phyloP scores from a whole-genome alignment of 2,329 filamentous ascomycete genomes.

The Dothistroma pini region DNA sequence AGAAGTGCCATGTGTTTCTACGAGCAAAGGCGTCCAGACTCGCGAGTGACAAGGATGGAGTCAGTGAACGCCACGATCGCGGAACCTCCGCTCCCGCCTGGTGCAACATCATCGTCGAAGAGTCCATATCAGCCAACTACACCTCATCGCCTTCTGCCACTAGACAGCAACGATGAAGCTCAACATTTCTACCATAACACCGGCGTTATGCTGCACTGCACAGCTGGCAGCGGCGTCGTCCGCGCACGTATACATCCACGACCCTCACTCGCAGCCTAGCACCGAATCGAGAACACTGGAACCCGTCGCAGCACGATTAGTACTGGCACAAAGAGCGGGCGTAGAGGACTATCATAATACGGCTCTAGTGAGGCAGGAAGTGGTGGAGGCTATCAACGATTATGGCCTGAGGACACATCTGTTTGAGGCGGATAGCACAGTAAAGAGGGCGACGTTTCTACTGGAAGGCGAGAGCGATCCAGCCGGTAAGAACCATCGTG shows the following conservation, averaged over 20 bases:
- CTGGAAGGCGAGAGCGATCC: conserved; percentile 24
- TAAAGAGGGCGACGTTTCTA: conserved; percentile 26
- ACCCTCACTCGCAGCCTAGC: conserved; percentile 27
- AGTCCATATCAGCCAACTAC: conserved; percentile 5
- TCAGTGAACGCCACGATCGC: not conserved
- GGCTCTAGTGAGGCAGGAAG: conserved; percentile 38
- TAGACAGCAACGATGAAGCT: conserved; percentile 43
- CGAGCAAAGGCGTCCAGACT: conserved; percentile 12
- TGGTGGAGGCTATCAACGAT: conserved; percentile 46
- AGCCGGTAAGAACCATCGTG: conserved; percentile 13
- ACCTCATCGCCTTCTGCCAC: conserved; percentile 4
- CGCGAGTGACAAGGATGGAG: not conserved
- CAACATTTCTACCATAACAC: conserved; percentile 38
- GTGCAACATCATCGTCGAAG: not conserved
- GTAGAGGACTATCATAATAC: conserved; percentile 48
- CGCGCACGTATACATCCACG: conserved; percentile 39
- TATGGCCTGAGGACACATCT: conserved; percentile 43
- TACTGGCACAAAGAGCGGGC: conserved; percentile 50
- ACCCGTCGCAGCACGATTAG: conserved; percentile 47
- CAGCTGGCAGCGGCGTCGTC: conserved; percentile 27
- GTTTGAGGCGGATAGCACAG: conserved; percentile 32
- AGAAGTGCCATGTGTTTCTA: not conserved
- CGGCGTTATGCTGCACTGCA: conserved; percentile 39
- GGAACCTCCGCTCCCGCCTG: not conserved
- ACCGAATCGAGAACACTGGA: conserved; percentile 34